phyloP scores from a whole-genome alignment of 371 early-diverging fungal genomes.

The Chytridiales sp. region DNA sequence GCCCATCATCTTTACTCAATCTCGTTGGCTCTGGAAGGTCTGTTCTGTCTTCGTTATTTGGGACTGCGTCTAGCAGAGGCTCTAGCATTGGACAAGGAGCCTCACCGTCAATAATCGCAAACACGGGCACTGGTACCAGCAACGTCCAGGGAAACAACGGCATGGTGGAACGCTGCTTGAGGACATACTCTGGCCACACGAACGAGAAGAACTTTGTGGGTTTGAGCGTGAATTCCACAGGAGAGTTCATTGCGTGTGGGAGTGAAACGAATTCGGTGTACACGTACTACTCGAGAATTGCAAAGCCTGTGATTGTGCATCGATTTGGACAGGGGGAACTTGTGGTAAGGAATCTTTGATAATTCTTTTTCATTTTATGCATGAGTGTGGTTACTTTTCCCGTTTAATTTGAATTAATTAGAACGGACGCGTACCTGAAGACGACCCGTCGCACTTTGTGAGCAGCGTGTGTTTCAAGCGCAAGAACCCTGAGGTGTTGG shows the following conservation, averaged over 20 bases:
- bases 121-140: neutral
- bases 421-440: conserved; percentile 56
- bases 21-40: conserved; percentile 4
- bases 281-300: conserved; percentile 71
- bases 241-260: conserved; percentile 88
- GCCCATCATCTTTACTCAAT: neutral
- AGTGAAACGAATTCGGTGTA: conserved; percentile 86
- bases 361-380: conserved; percentile 55
- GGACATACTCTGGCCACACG: conserved; percentile 77
- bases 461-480: conserved; percentile 88
- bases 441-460: conserved; percentile 74
- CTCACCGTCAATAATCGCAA: neutral
- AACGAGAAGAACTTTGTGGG: conserved; percentile 97
- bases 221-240: conserved; percentile 57
- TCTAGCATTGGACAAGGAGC: no score
- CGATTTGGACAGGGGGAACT: no score
- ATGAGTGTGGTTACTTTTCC: conserved; percentile 46
- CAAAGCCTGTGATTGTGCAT: conserved; percentile 68
- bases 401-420: conserved; percentile 18
- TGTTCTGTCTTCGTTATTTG: conserved; percentile 16
- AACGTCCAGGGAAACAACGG: neutral
- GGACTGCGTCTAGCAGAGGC: no score
- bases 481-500: conserved; percentile 63
- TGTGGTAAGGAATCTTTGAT: no score
- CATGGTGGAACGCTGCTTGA: conserved; percentile 38